Evolutionary conservation across 345 rosid species (phyloP).

Genomic region (Rhizophora mangle): DNA sequence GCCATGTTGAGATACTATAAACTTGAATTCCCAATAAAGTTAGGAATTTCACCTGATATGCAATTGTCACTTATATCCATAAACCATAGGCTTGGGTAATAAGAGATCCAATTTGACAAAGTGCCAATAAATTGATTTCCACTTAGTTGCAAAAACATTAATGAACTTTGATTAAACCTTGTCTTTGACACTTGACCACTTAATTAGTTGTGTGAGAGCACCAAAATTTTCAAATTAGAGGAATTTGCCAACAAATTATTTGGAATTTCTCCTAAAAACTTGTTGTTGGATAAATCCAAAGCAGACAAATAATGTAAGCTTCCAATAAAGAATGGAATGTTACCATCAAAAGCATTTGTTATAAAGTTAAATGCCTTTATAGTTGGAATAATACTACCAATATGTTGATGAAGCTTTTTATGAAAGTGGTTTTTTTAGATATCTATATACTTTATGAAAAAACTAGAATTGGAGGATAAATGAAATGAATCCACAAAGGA

Average conservation of each 20-base stretch:
- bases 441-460: no score
- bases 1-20: background rate
- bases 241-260: background rate
- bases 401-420: background rate
- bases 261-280: background rate
- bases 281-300: no score
- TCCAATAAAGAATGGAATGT: no score
- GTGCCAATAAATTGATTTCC: background rate
- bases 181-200: background rate
- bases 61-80: background rate
- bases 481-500: no score
- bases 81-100: background rate
- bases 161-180: no score
- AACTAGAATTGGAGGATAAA: no score
- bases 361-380: background rate
- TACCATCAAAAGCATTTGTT: no score
- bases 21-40: background rate
- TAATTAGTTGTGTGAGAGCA: background rate
- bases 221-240: background rate
- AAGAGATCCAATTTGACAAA: background rate
- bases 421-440: background rate
- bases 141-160: no score
- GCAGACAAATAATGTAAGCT: no score
- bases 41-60: no score
- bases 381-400: background rate